Percentiles rank a stretch among this genome's conserved stretches.
Evolutionary conservation across 352 stramenopile species (phyloP).

Genomic region (Nothophytophthora sp.): DNA sequence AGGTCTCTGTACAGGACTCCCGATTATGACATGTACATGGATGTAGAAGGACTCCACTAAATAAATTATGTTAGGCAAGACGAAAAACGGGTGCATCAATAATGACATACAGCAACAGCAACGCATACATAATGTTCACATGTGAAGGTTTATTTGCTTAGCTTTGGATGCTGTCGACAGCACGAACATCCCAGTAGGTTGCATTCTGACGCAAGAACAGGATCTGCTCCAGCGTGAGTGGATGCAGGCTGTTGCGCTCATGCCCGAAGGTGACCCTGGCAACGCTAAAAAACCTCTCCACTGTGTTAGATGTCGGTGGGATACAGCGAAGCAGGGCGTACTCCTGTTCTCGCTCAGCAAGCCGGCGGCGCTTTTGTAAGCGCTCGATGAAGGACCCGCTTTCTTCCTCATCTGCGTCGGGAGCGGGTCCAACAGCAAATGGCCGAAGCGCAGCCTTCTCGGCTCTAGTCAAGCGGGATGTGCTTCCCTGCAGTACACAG

Average conservation of each 20-base stretch:
- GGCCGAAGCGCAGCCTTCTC: not conserved
- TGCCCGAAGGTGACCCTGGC: conserved; percentile 1
- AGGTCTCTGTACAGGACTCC: too few species aligned
- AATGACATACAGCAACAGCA: too few species aligned
- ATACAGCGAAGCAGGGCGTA: not conserved
- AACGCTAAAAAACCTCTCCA: conserved; percentile 4
- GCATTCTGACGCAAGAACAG: not conserved
- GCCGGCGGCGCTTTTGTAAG: not conserved
- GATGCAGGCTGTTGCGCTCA: not conserved
- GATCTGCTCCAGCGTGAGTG: conserved; percentile 3
- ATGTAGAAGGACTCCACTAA: too few species aligned
- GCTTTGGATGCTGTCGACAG: not conserved
- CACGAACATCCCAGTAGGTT: not conserved
- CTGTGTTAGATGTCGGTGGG: not conserved
- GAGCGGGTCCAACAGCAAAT: not conserved
- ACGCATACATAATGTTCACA: too few species aligned
- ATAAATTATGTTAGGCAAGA: too few species aligned
- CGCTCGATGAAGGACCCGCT: not conserved
- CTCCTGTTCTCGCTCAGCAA: not conserved
- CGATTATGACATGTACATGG: too few species aligned
- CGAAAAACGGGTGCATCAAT: too few species aligned
- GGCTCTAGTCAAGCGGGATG: not conserved
- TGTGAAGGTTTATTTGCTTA: not conserved
- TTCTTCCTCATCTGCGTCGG: not conserved
- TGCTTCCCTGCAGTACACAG: not conserved